Evolutionary conservation across 495 filamentous ascomycete species (phyloP), one percentile per base, ranked within the genome.

Genomic region (Platismatia glauca): DNA sequence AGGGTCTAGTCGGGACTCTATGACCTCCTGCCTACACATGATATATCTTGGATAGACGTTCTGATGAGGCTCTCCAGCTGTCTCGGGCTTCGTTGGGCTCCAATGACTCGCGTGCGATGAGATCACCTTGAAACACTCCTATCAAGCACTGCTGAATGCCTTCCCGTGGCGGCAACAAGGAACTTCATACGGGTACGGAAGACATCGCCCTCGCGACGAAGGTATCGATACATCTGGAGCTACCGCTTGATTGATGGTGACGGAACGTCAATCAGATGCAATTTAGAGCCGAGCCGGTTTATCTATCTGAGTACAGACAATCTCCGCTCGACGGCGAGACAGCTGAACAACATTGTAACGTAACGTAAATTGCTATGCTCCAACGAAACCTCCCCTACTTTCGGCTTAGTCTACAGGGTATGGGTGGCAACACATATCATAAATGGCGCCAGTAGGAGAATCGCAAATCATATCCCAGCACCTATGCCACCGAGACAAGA

Each of bases 401-500:
- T 31, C 29, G 48, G 48, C 48, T 52, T 52, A 52, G 1, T 52
- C 5, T 52, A 52, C 48, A 52, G 11, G 48, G 15, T 48, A 48
- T 24, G 13, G 9, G n/a, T 52, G 18, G 18, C 1, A 52, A n/a
- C 48, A 52, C 24, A 52, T 18, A 18, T 29, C 44, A 31, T 31
- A 16, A 15, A 18, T 31, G 13, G 0, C 4, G 12, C 13, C 5
- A 52, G 27, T 31, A 0, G 16, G 7, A 31, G 4, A n/a, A 52
- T 52, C 7, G 27, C 48, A 52, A 52, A 31, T 52, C 15, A 6
- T 46, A 29, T 52, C 48, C 48, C 18, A 31, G 41, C 31, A 34
- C 46, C 31, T 6, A n/a, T 61, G 46, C 3, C 39, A 58, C 20
- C 55, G 35, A 57, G 4, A 31, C 35, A 62, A 41, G 24, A 61